phyloP scores from a whole-genome alignment of 2,329 filamentous ascomycete species.

The Trichoderma citrinoviride region DNA sequence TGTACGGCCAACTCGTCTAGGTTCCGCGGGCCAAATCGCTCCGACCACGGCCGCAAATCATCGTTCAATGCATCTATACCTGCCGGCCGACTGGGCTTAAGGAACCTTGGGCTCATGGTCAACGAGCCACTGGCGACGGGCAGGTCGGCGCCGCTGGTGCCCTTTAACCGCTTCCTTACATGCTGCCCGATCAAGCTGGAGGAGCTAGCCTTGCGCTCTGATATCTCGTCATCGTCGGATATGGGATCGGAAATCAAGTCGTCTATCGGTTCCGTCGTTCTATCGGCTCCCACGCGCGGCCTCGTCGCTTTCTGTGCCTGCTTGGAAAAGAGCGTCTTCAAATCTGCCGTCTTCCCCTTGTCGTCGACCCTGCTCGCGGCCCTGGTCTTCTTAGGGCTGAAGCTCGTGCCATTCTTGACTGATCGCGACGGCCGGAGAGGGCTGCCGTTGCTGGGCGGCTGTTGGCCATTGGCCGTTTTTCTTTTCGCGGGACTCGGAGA shows the following conservation, averaged over 20 bases:
- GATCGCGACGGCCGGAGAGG: constrained; percentile 29
- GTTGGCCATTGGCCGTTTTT: constrained; percentile 22
- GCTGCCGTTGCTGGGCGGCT: constrained; percentile 17
- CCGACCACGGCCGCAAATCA: constrained; percentile 78
- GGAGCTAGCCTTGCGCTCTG: constrained; percentile 47
- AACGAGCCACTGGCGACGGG: constrained; percentile 26
- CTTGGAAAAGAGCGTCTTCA: constrained; percentile 60
- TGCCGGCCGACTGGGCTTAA: constrained; percentile 42
- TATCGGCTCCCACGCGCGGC: constrained; percentile 33
- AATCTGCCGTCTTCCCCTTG: constrained; percentile 54
- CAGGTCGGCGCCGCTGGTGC: constrained; percentile 32
- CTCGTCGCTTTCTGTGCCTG: constrained; percentile 52
- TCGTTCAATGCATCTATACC: constrained; percentile 39
- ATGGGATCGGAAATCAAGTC: constrained; percentile 55
- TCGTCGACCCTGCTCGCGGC: constrained; percentile 43
- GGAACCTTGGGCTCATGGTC: constrained; percentile 51
- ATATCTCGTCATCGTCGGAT: constrained; percentile 59
- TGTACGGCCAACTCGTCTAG: constrained; percentile 88
- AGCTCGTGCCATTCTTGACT: constrained; percentile 32
- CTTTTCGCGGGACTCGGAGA: constrained; percentile 45
- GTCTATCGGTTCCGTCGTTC: constrained; percentile 38
- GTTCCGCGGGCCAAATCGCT: constrained; percentile 72
- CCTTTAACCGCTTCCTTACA: constrained; percentile 53
- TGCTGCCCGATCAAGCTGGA: constrained; percentile 56
- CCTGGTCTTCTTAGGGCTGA: constrained; percentile 42